A percentile compares a stretch with the other conserved stretches of the same genome.
Evolutionary conservation across 208 protist genomes (phyloP).

Genomic region (Acanthamoeba lenticulata): DNA sequence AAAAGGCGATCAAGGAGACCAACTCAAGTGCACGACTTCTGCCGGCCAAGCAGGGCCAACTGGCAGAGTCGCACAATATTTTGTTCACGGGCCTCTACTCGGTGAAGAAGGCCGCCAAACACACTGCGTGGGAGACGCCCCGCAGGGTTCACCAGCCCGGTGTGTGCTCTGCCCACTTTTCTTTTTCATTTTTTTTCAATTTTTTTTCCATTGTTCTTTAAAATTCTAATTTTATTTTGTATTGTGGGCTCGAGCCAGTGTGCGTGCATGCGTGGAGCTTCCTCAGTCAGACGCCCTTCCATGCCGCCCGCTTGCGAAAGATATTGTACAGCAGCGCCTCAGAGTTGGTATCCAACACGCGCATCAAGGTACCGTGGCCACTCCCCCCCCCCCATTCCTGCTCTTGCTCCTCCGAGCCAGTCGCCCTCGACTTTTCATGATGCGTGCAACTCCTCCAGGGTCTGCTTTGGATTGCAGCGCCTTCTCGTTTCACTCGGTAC

Average conservation of each 20-base stretch:
- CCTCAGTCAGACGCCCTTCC: not conserved
- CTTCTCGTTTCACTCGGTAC: not conserved
- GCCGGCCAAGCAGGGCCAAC: not conserved
- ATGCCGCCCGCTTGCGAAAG: not conserved
- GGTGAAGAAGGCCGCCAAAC: not conserved
- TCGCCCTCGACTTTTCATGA: too few relatives aligned
- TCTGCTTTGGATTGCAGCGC: not conserved
- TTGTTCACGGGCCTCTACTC: not conserved
- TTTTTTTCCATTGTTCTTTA: too few relatives aligned
- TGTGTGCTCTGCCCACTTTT: too few relatives aligned
- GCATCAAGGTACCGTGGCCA: not conserved
- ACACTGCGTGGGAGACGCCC: not conserved
- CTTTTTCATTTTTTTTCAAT: too few relatives aligned
- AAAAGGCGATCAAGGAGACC: not conserved
- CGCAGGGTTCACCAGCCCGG: not conserved
- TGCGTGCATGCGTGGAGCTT: not conserved
- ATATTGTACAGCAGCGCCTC: not conserved
- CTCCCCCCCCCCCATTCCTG: not conserved
- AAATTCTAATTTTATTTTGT: too few relatives aligned
- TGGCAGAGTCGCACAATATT: not conserved
- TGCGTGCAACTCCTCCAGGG: too few relatives aligned
- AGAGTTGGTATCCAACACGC: conserved; percentile 1
- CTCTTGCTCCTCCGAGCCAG: too few relatives aligned
- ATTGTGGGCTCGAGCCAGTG: not conserved
- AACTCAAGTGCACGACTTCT: not conserved